Conservation (phyloP, 345 rosid species). For the Punica granatum region DNA sequence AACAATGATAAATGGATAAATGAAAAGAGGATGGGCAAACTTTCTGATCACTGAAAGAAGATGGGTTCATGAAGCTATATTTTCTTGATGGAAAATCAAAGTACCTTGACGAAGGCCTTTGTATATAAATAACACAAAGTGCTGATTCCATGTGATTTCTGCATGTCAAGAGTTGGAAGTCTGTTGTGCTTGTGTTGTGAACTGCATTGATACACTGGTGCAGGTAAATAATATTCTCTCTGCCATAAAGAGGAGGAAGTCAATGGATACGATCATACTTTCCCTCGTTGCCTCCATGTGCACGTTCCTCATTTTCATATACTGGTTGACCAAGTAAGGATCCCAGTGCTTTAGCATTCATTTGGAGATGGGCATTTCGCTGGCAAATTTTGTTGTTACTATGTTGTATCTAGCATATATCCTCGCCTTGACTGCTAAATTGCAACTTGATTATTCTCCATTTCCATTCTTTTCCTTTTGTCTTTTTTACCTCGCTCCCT, state of each 20-base stretch:
- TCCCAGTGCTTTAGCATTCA: constrained; percentile 9
- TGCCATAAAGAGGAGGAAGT: constrained; percentile 89
- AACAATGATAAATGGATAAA: neutral
- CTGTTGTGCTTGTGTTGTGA: constrained; percentile 3
- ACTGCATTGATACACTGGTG: constrained; percentile 15
- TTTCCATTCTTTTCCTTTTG: neutral
- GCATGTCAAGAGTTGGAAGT: neutral
- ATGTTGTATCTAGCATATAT: neutral
- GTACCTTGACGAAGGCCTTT: neutral
- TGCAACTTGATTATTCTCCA: neutral
- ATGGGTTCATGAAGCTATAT: neutral
- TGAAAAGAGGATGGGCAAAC: neutral
- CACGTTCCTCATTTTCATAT: constrained; percentile 83
- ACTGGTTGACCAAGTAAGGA: constrained; percentile 85
- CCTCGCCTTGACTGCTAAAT: neutral
- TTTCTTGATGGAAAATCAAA: neutral
- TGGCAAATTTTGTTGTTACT: constrained; percentile 1
- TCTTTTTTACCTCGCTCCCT: no score
- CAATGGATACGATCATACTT: constrained; percentile 87
- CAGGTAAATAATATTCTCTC: constrained; percentile 84
- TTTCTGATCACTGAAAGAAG: neutral
- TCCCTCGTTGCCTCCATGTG: constrained; percentile 94
- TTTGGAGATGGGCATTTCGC: neutral
- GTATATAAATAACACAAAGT: neutral
- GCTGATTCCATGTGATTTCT: neutral